Base-by-base conservation (phyloP, 1,139 yeast genomes). In the Pichia sp. region DNA sequence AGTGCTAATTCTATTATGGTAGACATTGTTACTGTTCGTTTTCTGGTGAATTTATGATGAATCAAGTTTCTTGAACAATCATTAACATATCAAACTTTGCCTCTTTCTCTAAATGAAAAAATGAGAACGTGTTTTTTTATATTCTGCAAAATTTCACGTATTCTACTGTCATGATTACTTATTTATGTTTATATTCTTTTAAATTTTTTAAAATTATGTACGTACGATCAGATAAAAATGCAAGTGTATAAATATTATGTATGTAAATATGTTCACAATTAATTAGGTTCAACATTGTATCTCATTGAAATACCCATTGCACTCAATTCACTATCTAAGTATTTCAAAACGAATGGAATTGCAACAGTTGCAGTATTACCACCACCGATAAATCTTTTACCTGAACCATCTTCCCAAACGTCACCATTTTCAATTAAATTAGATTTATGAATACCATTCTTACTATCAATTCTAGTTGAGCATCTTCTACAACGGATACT, bases 251-350 rank as follows among this genome's bases (percentile, higher is more conserved):
- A n/a, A 22, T 12, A 22, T 34, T 38, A 12, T 25, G 22, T 24
- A 32, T 24, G 18, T 41, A 34, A 30, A 16, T 35, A 35, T 20
- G 15, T 13, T 7, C 2, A 9, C 15, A 36, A 40, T 45, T 56
- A 76, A 60, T 71, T 71, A 47, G 88, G 88, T 51, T 76, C 80
- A 47, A 88, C 92, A 61, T 86, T 85, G 70, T 86, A 88, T 56
- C 84, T 80, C 85, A 92, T 77, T 68, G 85, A 83, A 59, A 94
- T 90, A 70, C 98, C 98, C 98, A 94, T 94, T 22, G 98, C 98
- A 16, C 95, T 82, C 59, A 94, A 76, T 68, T 94, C 99, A 30
- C 96, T 87, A 62, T 92, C 97, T 66, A 94, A 75, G 66, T 92
- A 94, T 66, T 90, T 85, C 74, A 94, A 79, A 38, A 94, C 98